Evolutionary conservation across 2,329 filamentous ascomycete species (phyloP).

Genomic region (Mollisia scopiformis): DNA sequence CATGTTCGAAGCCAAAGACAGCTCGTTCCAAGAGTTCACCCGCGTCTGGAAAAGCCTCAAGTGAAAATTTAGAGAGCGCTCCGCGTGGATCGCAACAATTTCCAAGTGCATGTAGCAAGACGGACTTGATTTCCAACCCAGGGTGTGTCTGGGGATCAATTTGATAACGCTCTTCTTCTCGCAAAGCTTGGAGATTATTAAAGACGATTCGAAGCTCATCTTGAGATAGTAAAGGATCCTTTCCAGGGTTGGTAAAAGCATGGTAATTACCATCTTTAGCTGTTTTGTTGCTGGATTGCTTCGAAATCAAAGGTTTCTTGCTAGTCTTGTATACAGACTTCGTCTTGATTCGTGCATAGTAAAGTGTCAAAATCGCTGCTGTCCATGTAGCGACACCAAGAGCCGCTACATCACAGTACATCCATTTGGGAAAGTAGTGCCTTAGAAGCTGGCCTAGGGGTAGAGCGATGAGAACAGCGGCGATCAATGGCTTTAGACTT

Average conservation of each 20-base stretch:
- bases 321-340: conserved; percentile 43
- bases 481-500: conserved; percentile 18
- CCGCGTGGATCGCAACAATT: conserved; percentile 28
- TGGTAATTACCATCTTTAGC: conserved; percentile 22
- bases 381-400: conserved; percentile 38
- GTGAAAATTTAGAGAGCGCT: conserved; percentile 31
- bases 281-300: conserved; percentile 12
- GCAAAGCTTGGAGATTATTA: conserved; percentile 44
- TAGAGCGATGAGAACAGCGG: conserved; percentile 12
- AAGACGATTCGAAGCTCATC: conserved; percentile 51
- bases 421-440: conserved; percentile 10
- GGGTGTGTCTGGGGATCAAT: conserved; percentile 46
- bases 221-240: conserved; percentile 51
- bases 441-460: conserved; percentile 12
- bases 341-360: conserved; percentile 51
- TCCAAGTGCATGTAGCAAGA: conserved; percentile 39
- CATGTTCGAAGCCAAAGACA: conserved; percentile 23
- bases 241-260: conserved; percentile 27
- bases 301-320: background rate
- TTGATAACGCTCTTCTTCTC: conserved; percentile 45
- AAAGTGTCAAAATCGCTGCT: conserved; percentile 50
- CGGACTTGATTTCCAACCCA: conserved; percentile 46
- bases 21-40: conserved; percentile 36
- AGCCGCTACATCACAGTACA: conserved; percentile 14
- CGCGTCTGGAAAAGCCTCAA: conserved; percentile 48